Evolutionary conservation across 2,329 filamentous ascomycete genomes (phyloP), one percentile per base, ranked within the genome.

Genomic region (Stemphylium vesicarium): DNA sequence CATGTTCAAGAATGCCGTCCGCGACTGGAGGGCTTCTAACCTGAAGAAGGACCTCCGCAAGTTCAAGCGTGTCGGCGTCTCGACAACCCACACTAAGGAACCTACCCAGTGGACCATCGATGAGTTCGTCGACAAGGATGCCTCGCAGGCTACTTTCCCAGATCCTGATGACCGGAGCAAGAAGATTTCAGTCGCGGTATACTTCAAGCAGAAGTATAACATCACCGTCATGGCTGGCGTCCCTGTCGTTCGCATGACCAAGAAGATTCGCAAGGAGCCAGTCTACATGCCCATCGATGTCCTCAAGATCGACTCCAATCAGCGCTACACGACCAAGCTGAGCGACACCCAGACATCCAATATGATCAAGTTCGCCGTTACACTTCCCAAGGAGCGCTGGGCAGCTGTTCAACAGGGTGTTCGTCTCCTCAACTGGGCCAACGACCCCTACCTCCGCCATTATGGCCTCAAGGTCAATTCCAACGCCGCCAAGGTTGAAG

Each of bases 281-380:
- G 73, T 83, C 3, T 76, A 83, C 29, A 78, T 85, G 33, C 85
- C 85, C 0, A 81, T 86, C 72, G 85, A 88, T 52, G 64, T 84
- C 26, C 74, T 86, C 33, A 74, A 70, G 11, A 78, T 87, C 56
- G 74, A 80, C 37, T 70, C 76, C 4, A 83, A 86, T 32, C 83
- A 87, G 71, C 81, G 82, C 2, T 87, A 85, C 65, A 78, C 77
- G 3, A 82, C 76, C 70, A 88, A 88, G 74, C 71, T 87, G 41
- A 81, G 81, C 45, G 84, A 86, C 50, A 67, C 70, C 0, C 82
- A 96, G 77, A 97, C 94, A 0, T 79, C 88, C 0, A 78, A 83
- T 4, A 99, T 99, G 95, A 97, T 99, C 79, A 94, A 90, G 74
- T 92, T 94, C 66, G 93, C 94, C 0, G 94, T 96, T 4, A 91